Evolutionary conservation across 257 asterid genomes (phyloP).

Genomic region (Paulownia fortunei): DNA sequence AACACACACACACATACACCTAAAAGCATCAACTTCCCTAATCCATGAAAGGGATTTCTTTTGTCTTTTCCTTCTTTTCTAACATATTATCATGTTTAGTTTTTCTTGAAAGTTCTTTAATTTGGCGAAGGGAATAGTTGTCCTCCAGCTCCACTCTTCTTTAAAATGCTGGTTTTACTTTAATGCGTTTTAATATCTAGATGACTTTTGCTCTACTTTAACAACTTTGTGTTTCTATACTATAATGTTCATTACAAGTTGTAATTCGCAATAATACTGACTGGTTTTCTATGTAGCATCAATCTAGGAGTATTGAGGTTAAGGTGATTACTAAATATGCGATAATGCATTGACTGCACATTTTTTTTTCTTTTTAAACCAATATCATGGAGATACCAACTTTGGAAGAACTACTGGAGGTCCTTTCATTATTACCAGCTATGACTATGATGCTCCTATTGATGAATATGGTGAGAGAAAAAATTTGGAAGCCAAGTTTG

Average conservation of each 20-base stretch:
- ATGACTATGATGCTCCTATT: conserved; percentile 85
- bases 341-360: no score
- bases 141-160: neutral
- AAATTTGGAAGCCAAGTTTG: neutral
- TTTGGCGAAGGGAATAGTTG: neutral
- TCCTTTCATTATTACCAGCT: conserved; percentile 74
- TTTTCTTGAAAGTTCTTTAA: neutral
- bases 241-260: no score
- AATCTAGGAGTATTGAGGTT: no score
- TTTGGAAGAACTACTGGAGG: conserved; percentile 83
- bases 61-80: neutral
- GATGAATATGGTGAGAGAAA: conserved; percentile 72
- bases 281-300: no score
- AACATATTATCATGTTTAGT: neutral
- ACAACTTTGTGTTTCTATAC: no score
- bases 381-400: conserved; percentile 86
- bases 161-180: neutral
- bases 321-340: no score
- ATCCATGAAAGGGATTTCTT: conserved; percentile 15
- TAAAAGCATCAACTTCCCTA: conserved; percentile 20
- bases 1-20: conserved; percentile 17
- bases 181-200: no score
- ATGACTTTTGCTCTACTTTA: no score
- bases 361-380: conserved; percentile 9
- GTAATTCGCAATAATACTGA: no score